Evolutionary conservation across 2,329 filamentous ascomycete genomes (phyloP).

Genomic region (Aaosphaeria arxii): DNA sequence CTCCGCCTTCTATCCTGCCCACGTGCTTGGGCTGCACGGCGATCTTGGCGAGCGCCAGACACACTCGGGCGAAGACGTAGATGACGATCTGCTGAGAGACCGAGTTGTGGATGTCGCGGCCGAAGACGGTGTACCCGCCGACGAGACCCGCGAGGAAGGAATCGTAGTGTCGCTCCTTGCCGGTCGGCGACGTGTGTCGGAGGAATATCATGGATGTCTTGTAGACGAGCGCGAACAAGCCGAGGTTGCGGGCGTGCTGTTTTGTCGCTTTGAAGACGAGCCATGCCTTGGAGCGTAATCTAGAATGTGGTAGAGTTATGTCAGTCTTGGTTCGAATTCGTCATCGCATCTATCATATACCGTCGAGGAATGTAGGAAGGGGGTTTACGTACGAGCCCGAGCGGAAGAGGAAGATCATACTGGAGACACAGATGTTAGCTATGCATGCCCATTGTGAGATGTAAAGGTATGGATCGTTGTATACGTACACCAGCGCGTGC

Average conservation of each 20-base stretch:
- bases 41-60: slow-evolving; percentile 79
- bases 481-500: slow-evolving; percentile 77
- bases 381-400: slow-evolving; percentile 69
- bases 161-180: slow-evolving; percentile 70
- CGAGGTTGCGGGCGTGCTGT: slow-evolving; percentile 88
- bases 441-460: neutral
- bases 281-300: slow-evolving; percentile 69
- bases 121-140: slow-evolving; percentile 92
- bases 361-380: neutral
- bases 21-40: slow-evolving; percentile 62
- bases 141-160: slow-evolving; percentile 81
- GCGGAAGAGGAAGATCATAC: slow-evolving; percentile 96
- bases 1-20: slow-evolving; percentile 33
- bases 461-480: neutral
- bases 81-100: slow-evolving; percentile 97
- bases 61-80: slow-evolving; percentile 92
- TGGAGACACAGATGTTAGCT: slow-evolving; percentile 31
- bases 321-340: slow-evolving; percentile 4
- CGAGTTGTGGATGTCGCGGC: slow-evolving; percentile 70
- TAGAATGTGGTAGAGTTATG: slow-evolving; percentile 19
- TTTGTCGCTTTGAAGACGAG: slow-evolving; percentile 83
- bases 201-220: slow-evolving; percentile 78
- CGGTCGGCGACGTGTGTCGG: slow-evolving; percentile 50
- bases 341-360: neutral
- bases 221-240: slow-evolving; percentile 87